Percentiles rank a stretch among this genome's conserved stretches.
These are phyloP conservation scores for Yueomyces sp. DNA, from an alignment of 1,139 yeast species.

Conservation along the genomic window DNA sequence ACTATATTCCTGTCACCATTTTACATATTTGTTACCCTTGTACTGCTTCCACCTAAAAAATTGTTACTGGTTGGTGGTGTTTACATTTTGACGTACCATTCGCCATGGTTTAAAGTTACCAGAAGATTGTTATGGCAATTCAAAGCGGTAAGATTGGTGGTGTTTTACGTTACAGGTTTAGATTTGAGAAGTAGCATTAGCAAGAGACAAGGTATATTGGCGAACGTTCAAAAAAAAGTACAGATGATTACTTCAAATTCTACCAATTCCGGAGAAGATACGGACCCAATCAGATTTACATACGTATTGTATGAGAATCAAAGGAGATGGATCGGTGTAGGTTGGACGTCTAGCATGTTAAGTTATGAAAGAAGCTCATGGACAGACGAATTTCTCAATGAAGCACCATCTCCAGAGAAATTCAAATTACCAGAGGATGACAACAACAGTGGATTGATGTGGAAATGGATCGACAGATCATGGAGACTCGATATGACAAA, in stretches of 20 bases:
- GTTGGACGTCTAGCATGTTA: slow-evolving; percentile 88
- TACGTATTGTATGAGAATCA: slow-evolving; percentile 93
- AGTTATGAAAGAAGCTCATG: slow-evolving; percentile 91
- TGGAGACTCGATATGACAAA: slow-evolving; percentile 87
- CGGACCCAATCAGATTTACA: slow-evolving; percentile 55
- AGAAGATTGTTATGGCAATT: slow-evolving; percentile 78
- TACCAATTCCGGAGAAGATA: slow-evolving; percentile 30
- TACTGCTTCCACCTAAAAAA: slow-evolving; percentile 59
- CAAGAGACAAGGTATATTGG: slow-evolving; percentile 20
- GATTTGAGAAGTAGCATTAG: slow-evolving; percentile 60
- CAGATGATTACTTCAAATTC: background rate
- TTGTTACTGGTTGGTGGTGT: slow-evolving; percentile 49
- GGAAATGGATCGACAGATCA: slow-evolving; percentile 91
- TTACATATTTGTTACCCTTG: slow-evolving; percentile 58
- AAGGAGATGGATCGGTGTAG: slow-evolving; percentile 94
- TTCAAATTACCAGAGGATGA: slow-evolving; percentile 65
- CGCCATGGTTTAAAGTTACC: slow-evolving; percentile 66
- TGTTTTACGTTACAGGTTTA: slow-evolving; percentile 78
- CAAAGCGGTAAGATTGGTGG: slow-evolving; percentile 51
- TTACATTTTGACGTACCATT: slow-evolving; percentile 68
- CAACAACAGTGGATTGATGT: slow-evolving; percentile 48
- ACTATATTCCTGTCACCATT: slow-evolving; percentile 77
- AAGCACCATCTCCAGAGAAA: slow-evolving; percentile 60
- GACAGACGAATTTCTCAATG: slow-evolving; percentile 93
- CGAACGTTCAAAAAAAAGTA: slow-evolving; percentile 14